Evolutionary conservation across 2,329 filamentous ascomycete species (phyloP), one percentile per base, ranked within the genome.

Genomic region (Colletotrichum sp.): DNA sequence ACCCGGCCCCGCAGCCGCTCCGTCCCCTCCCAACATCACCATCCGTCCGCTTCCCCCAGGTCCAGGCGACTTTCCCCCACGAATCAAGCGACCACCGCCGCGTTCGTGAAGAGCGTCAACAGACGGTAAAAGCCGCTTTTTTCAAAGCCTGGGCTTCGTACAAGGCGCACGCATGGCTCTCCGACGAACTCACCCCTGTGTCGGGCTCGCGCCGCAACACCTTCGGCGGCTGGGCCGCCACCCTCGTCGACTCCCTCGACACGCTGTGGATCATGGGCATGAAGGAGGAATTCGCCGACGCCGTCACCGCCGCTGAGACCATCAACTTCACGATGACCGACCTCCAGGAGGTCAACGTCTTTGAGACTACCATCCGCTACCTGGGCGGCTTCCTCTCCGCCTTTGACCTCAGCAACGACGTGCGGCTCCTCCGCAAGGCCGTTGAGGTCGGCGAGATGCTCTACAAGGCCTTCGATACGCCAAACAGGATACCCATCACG

Each of bases 181-280:
- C 85, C 18, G 89, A 91, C 76, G 89, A 91, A 80, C 80, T 91
- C 10, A 80, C 82, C 30, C 89, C 89, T 13, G 82, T 91, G 4
- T 85, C 84, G 21, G 89, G 88, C 55, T 79, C 80, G n/a, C 84
- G 80, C 21, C 88, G 85, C 73, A 86, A 89, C 71, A 82, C 83
- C 0, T 90, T 90, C 78, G 88, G 89, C 12, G 88, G 88, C 28
- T 91, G 90, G 87, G 90, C 86, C 1, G 91, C 91, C 4, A 92
- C 91, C 0, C 81, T 93, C 66, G 88, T 93, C 28, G 92, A 93
- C 79, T 83, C 88, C 1, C 85, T 93, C 66, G 91, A 93, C 76
- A 92, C 91, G 0, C 86, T 93, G 4, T 90, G 88, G 86, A 92
- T 93, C 61, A 92, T 93, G 91, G 91, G 83, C 8, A 81, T 93